Conservation (phyloP, 2,329 filamentous ascomycete species). For the Calonectria henricotiae region DNA sequence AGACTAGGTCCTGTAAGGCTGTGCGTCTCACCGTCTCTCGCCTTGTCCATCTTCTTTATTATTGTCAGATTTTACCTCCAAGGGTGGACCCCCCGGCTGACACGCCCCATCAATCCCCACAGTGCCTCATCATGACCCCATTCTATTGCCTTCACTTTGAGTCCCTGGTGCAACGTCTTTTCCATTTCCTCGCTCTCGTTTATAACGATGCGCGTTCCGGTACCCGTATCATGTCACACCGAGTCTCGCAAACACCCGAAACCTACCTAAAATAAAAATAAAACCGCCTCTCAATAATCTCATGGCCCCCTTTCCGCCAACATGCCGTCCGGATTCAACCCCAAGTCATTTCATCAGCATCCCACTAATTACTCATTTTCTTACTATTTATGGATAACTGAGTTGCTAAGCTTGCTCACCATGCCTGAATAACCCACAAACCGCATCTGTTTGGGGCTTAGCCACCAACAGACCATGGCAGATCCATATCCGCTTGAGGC, state of each 20-base stretch:
- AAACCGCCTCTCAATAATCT: not conserved
- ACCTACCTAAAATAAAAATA: not conserved
- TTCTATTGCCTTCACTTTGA: slow-evolving; percentile 5
- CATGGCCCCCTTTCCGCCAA: not conserved
- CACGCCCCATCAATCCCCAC: slow-evolving; percentile 18
- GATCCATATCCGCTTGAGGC: slow-evolving; percentile 17
- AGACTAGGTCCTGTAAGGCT: slow-evolving; percentile 17
- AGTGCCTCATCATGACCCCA: slow-evolving; percentile 8
- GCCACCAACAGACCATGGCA: not conserved
- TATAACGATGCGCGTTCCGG: not conserved
- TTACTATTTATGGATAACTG: slow-evolving; percentile 21
- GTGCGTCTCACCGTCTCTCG: slow-evolving; percentile 20
- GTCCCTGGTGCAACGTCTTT: not conserved
- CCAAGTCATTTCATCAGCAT: slow-evolving; percentile 15
- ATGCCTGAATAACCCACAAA: slow-evolving; percentile 1
- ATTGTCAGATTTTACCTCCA: slow-evolving; percentile 23
- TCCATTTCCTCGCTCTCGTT: slow-evolving; percentile 2
- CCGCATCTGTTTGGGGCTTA: slow-evolving; percentile 2
- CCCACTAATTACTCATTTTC: slow-evolving; percentile 10
- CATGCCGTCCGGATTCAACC: not conserved
- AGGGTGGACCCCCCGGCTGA: slow-evolving; percentile 16
- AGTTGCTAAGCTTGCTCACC: slow-evolving; percentile 9
- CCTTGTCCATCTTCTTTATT: not conserved
- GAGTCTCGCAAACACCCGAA: not conserved
- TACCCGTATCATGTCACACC: not conserved